Conservation (phyloP, 1,284 basidiomycete species). For the Ustilago tritici region DNA sequence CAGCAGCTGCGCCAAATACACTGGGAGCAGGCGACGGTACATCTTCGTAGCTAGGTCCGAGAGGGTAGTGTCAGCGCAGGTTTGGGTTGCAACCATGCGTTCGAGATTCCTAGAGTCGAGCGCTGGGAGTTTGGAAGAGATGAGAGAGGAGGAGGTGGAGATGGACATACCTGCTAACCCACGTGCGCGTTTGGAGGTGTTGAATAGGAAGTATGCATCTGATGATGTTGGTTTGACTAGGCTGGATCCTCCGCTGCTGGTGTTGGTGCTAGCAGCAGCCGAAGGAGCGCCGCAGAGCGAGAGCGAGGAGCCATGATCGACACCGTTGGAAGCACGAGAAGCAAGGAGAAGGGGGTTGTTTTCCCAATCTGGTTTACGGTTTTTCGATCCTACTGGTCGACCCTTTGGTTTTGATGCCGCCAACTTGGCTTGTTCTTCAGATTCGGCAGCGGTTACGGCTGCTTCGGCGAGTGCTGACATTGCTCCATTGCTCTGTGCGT, state of each 20-base stretch:
- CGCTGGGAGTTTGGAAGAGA: constrained; percentile 36
- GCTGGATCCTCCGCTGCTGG: constrained; percentile 13
- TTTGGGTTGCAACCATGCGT: constrained; percentile 18
- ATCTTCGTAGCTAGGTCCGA: constrained; percentile 33
- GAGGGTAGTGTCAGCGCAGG: constrained; percentile 17
- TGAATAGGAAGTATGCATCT: constrained; percentile 55
- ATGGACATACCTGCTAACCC: constrained; percentile 41
- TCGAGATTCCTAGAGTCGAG: constrained; percentile 35
- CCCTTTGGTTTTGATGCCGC: constrained; percentile 29
- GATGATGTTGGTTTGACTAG: constrained; percentile 47
- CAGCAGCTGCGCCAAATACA: constrained; percentile 44
- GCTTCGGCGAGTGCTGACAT: constrained; percentile 35
- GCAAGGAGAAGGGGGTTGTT: constrained; percentile 33
- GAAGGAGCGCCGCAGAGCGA: constrained; percentile 28
- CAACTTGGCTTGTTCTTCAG: constrained; percentile 19
- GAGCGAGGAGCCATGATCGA: constrained; percentile 22
- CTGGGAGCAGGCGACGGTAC: constrained; percentile 40
- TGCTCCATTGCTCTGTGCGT: constrained; percentile 17
- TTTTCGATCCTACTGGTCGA: constrained; percentile 39
- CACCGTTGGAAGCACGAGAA: constrained; percentile 15
- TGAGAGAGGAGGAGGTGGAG: constrained; percentile 26
- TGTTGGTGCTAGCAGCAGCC: not conserved
- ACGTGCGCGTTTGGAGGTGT: constrained; percentile 42
- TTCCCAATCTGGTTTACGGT: constrained; percentile 43
- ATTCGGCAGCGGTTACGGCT: constrained; percentile 27